Evolutionary conservation across 495 filamentous ascomycete species (phyloP), one percentile per base, ranked within the genome.

Genomic region (Parathielavia hyrcaniae): DNA sequence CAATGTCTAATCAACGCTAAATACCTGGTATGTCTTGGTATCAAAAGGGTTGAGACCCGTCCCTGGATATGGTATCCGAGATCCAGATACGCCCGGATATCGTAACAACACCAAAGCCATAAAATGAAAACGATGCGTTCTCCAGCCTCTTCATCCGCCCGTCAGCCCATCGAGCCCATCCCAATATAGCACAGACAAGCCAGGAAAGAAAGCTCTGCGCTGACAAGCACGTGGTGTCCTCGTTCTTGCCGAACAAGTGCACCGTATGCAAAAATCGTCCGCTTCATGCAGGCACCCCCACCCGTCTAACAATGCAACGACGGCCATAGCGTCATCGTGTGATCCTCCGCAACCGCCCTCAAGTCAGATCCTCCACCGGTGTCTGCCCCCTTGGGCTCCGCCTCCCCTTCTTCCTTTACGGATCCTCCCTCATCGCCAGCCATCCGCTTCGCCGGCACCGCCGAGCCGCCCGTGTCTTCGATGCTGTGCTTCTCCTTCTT

Each of bases 401-500:
- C 35, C 22, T 50, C 59, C 11, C 67, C 55, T 17, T 66, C 59
- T 13, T 10, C 35, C 6, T 30, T 30, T 4, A 62, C 52, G 32
- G 58, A 47, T 8, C 66, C 59, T 1, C 22, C 55, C 19, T 55
- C 57, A 14, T 64, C 57, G 30, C 55, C 58, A 11, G 57, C 58
- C 10, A 58, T 55, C 20, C 61, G 57, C 39, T 68, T 70, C n/a
- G 57, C 49, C 8, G 64, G 60, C 47, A 62, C 17, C 51, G 61
- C 17, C 51, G 61, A 35, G 17, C 58, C 59, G 35, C 46, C 58
- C 1, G 49, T 35, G 16, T 71, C 69, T 12, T 72, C 69, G 44
- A 71, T 67, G 14, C 66, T 64, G 46, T 72, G 70, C 57, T 72
- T 72, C 14, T 72, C 75, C 57, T 65, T 68, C 22, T 65, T 66